Evolutionary conservation across 176 grass and related monocot genomes (phyloP), one percentile per base, ranked within the genome.

Genomic region (Elaeis guineensis): DNA sequence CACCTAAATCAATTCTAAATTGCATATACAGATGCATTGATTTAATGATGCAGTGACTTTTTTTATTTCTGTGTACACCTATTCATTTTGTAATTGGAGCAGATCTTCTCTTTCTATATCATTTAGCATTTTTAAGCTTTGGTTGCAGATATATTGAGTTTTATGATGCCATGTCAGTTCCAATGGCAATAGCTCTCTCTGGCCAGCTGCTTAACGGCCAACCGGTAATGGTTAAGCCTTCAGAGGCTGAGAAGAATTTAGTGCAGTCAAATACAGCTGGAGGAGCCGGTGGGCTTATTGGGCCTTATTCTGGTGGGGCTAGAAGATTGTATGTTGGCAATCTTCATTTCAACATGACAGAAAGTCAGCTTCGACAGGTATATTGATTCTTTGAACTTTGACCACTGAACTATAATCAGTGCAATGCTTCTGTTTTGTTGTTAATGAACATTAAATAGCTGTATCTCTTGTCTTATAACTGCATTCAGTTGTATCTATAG

Each of bases 161-260:
- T 35, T 98, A 98, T 67, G 93, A 98, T 21, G 93, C 78, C 55
- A 89, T 98, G 84, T 98, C 93, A 11, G 93, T 98, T 55, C 93
- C 93, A 54, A 92, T 98, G 87, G 93, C 87, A 0, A 98, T 98
- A 57, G 79, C 93, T 85, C 84, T 98, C 53, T 92, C 81, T 52
- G 76, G 82, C 5, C 84, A 98, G 74, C 66, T 65, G 17, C 93
- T 98, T 66, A 80, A 83, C 72, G 87, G 87, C 75, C 87, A 92
- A 61, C 84, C 58, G 11, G 93, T 98, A 51, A 85, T 83, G 79
- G 93, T 98, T 59, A 98, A 98, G 51, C 87, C 87, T 16, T 98
- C 87, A 54, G 93, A 98, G 54, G 93, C 93, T 57, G 87, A 98
- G 77, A 98, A 98, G 69, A 98, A 98, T 74, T 85, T 98, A 58